Percentiles rank a stretch among this genome's conserved stretches.
phyloP scores from a whole-genome alignment of 2,329 filamentous ascomycete species.

The Alternaria sp. region DNA sequence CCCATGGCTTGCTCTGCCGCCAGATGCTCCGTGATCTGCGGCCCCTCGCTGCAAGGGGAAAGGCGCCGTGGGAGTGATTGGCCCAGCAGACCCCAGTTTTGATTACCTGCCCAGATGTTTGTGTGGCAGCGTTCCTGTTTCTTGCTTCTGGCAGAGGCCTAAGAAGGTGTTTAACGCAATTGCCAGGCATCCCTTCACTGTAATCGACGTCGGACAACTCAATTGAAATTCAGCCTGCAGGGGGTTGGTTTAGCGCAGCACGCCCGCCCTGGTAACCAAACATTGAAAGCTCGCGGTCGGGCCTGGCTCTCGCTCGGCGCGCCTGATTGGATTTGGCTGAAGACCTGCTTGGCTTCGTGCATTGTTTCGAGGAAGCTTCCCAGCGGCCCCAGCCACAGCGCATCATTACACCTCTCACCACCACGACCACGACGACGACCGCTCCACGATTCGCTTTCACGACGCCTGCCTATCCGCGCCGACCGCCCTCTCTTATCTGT shows the following conservation, averaged over 20 bases:
- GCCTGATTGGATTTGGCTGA: neutral
- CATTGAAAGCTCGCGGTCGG: constrained; percentile 9
- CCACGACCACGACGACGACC: constrained; percentile 3
- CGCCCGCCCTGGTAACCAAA: constrained; percentile 18
- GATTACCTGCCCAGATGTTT: constrained; percentile 19
- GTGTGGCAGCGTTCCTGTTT: constrained; percentile 11
- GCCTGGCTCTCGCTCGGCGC: neutral
- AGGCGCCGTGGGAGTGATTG: constrained; percentile 16
- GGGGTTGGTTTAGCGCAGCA: constrained; percentile 7
- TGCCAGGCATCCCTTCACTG: constrained; percentile 5
- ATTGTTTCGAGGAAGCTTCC: constrained; percentile 24
- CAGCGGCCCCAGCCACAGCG: constrained; percentile 24
- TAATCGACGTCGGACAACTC: neutral
- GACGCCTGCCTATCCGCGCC: constrained; percentile 13
- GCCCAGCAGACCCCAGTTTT: neutral
- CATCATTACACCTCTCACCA: constrained; percentile 26
- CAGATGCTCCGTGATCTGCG: constrained; percentile 14
- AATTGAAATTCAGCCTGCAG: neutral
- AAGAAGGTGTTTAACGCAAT: constrained; percentile 1
- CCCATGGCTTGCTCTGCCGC: constrained; percentile 18
- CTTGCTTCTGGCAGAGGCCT: constrained; percentile 15
- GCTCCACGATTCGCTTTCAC: constrained; percentile 14
- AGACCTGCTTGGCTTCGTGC: constrained; percentile 17
- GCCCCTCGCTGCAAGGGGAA: constrained; percentile 16
- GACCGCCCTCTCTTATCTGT: constrained; percentile 6